Evolutionary conservation across 306 rosid genomes (phyloP), one percentile per base, ranked within the genome.

Genomic region (Quercus aquifolioides): DNA sequence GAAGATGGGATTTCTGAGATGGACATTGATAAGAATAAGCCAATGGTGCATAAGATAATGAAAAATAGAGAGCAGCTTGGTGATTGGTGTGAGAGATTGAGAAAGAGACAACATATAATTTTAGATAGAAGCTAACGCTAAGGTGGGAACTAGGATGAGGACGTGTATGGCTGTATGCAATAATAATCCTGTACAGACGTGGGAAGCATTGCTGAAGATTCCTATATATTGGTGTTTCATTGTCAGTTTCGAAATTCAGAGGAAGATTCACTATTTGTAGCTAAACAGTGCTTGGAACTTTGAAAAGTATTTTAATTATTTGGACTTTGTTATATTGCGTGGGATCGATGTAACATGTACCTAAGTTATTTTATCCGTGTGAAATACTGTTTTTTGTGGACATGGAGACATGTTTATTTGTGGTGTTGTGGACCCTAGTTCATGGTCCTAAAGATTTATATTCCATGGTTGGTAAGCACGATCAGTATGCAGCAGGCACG

Each of bases 161-260:
- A 89, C 94, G 84, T 90, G 84, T 88, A 80, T 89, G 92, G 92
- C 78, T 87, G 86, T 84, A 57, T 85, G 84, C 79, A 83, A 90
- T 87, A 79, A 90, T 86, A 83, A 90, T 87, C 81, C 85, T 84
- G 57, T 82, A 84, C 81, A 73, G 86, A 84, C 91, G 89, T 87
- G 94, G 81, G 81, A 55, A 68, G 81, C 89, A 84, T 76, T 25
- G 81, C 69, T n/a, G 49, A 43, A 79, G 81, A 82, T 82, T 83
- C 70, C 82, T 63, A 31, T 63, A 31, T 60, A 41, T 58, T 64
- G 83, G 51, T 56, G 58, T 30, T 60, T 74, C 18, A 77, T 58
- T 70, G 43, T 71, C 78, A 78, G 30, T 69, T 60, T 54, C 73
- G 46, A 23, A 43, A 3, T 57, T 79, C 15, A 1, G 41, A 18